These are phyloP conservation scores for Aristolochia contorta DNA, from an alignment of 164 flowering plant species.

Conservation along the genomic window DNA sequence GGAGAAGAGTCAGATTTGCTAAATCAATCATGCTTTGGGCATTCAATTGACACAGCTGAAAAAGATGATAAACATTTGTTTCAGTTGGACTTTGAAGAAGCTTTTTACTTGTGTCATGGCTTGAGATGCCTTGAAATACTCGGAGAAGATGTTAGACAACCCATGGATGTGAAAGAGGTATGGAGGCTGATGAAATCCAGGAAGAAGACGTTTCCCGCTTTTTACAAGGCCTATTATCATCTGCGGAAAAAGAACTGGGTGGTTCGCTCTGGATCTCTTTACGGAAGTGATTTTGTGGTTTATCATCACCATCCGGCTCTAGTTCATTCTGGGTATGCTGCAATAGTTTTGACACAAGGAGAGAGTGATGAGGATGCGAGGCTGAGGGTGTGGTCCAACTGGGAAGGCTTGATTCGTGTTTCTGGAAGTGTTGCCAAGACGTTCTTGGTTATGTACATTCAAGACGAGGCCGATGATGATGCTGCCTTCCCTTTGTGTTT, in stretches of 20 bases:
- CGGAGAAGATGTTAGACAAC: constrained; percentile 18
- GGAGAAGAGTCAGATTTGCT: constrained; percentile 35
- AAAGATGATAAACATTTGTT: constrained; percentile 56
- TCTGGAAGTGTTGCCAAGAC: constrained; percentile 76
- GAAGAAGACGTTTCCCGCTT: constrained; percentile 31
- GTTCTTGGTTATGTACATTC: constrained; percentile 39
- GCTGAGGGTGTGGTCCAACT: constrained; percentile 61
- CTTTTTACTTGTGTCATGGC: constrained; percentile 36
- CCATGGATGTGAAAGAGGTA: constrained; percentile 23
- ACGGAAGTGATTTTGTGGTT: constrained; percentile 77
- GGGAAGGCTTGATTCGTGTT: constrained; percentile 46
- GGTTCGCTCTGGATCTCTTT: constrained; percentile 59
- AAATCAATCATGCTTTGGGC: constrained; percentile 51
- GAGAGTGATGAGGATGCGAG: constrained; percentile 25
- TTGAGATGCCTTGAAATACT: constrained; percentile 36
- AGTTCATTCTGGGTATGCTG: constrained; percentile 77
- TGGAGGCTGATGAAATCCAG: constrained; percentile 45
- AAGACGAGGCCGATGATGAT: constrained; percentile 15
- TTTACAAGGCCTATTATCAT: constrained; percentile 62
- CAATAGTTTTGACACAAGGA: constrained; percentile 36
- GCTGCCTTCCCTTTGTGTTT: constrained; percentile 28
- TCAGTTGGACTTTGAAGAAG: constrained; percentile 57
- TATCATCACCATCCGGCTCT: constrained; percentile 63
- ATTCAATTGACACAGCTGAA: constrained; percentile 28
- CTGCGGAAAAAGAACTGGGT: constrained; percentile 73